Base-by-base conservation (phyloP, 805 yeast genomes). In the Starmerella roubikii region DNA sequence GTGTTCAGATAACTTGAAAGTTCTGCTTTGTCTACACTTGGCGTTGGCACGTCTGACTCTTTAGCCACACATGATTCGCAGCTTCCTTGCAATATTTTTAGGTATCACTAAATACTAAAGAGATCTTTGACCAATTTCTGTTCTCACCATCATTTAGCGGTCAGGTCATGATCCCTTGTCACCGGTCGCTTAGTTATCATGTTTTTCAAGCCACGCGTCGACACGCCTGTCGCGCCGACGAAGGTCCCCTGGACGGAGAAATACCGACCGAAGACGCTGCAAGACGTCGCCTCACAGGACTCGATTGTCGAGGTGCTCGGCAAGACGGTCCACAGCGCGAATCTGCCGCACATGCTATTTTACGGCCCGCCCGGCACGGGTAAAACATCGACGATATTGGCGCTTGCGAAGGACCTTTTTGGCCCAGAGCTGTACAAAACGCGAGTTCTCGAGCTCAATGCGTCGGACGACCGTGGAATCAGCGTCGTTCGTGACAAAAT, bases 401-500 rank as follows among this genome's bases (percentile, higher is more conserved):
- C 96, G 1, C 61, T 86, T 41, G 94, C 96, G 1, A 67, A 74
- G 41, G 94, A 85, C 53, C 72, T 86, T 8, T 86, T 79, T 55
- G 99, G 98, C 2, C 96, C 97, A 2, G 69, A 73, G 45, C 67
- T 69, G 48, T 85, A 83, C 58, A 72, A 69, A 51, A 82, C 83
- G 54, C 83, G 84, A 93, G 95, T 91, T 2, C 62, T 91, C 41
- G 99, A 91, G 58, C 68, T 91, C 59, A 91, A 91, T 61, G 99
- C 99, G 3, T 79, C 93, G 3, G 99, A 91, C 58, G 99, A 91
- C 60, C 73, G 99, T 62, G 99, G 99, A 48, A 91, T 91, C 48
- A 96, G 88, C 52, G 97, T 91, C 32, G 97, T 91, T n/a, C 72
- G 99, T 47, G 91, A 91, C 53, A 95, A 85, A 60, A 85, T 91